phyloP scores from a whole-genome alignment of 805 yeast genomes.

The Monosporozyma yasuniensis region DNA sequence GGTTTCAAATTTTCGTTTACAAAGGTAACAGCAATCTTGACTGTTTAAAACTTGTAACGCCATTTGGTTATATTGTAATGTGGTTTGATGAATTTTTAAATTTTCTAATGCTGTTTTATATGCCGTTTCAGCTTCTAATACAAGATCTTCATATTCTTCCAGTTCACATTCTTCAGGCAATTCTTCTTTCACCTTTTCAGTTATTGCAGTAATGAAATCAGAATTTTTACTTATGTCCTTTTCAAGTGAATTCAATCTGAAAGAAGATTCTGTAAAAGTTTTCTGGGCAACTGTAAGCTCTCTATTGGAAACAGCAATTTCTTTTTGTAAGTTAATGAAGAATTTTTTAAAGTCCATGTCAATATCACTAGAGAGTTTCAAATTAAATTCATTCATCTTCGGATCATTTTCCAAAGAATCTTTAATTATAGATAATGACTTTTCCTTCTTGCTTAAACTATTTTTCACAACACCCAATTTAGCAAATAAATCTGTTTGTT shows the following conservation, averaged over 20 bases:
- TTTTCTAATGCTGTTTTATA: constrained; percentile 54
- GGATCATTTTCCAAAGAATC: constrained; percentile 6
- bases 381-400: constrained; percentile 7
- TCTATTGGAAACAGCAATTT: constrained; percentile 10
- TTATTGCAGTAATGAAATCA: constrained; percentile 8
- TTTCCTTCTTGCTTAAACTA: constrained; percentile 12
- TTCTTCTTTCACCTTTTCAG: constrained; percentile 18
- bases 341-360: constrained; percentile 16
- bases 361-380: constrained; percentile 10
- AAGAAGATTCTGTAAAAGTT: constrained; percentile 11
- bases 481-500: constrained; percentile 52
- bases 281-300: constrained; percentile 10
- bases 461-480: constrained; percentile 35
- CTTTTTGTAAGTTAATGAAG: constrained; percentile 16
- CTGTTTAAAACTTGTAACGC: constrained; percentile 58
- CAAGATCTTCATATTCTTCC: constrained; percentile 40
- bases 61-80: constrained; percentile 56
- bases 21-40: constrained; percentile 57
- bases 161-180: constrained; percentile 36
- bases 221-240: constrained; percentile 10
- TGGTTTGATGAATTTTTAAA: constrained; percentile 58
- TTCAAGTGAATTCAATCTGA: constrained; percentile 8
- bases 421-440: constrained; percentile 7
- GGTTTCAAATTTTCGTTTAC: constrained; percentile 56
- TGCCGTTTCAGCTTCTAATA: constrained; percentile 53